Evolutionary conservation across 768 basidiomycete genomes (phyloP).

Genomic region (Dacryopinax spathularia): DNA sequence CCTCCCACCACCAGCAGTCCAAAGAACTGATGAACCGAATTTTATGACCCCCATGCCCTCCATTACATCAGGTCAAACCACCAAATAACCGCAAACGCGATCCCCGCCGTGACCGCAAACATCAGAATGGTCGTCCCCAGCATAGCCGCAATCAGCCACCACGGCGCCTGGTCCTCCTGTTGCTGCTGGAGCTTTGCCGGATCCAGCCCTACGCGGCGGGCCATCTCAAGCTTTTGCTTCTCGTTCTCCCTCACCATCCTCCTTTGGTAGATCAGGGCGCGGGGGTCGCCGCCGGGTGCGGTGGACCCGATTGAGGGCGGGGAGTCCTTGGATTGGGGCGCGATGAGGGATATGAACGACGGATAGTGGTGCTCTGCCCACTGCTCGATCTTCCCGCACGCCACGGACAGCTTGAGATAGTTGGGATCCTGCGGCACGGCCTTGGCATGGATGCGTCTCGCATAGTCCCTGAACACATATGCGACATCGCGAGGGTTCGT

Average conservation of each 20-base stretch:
- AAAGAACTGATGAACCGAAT: too few relatives aligned
- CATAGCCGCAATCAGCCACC: constrained; percentile 10
- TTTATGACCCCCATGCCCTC: too few relatives aligned
- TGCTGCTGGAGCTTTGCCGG: constrained; percentile 5
- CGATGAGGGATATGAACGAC: constrained; percentile 48
- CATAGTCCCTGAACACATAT: constrained; percentile 70
- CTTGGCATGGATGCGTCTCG: constrained; percentile 69
- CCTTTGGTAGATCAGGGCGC: constrained; percentile 19
- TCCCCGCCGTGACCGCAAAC: constrained; percentile 2
- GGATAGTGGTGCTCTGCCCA: constrained; percentile 93
- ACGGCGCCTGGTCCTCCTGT: constrained; percentile 4
- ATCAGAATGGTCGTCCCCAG: neutral
- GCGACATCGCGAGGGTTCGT: constrained; percentile 88
- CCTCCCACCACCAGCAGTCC: too few relatives aligned
- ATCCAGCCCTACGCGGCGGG: constrained; percentile 5
- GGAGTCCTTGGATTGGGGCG: constrained; percentile 8
- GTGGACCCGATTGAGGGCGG: constrained; percentile 16
- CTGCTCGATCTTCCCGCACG: constrained; percentile 84
- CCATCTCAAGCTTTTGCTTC: constrained; percentile 11
- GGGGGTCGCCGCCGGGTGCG: constrained; percentile 24
- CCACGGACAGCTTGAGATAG: constrained; percentile 67
- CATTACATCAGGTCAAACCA: constrained; percentile 1
- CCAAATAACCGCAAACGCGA: constrained; percentile 2
- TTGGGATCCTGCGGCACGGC: constrained; percentile 70
- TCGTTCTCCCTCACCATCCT: constrained; percentile 17